Evolutionary conservation across 2,329 filamentous ascomycete species (phyloP).

Genomic region (Pyrenochaeta sp.): DNA sequence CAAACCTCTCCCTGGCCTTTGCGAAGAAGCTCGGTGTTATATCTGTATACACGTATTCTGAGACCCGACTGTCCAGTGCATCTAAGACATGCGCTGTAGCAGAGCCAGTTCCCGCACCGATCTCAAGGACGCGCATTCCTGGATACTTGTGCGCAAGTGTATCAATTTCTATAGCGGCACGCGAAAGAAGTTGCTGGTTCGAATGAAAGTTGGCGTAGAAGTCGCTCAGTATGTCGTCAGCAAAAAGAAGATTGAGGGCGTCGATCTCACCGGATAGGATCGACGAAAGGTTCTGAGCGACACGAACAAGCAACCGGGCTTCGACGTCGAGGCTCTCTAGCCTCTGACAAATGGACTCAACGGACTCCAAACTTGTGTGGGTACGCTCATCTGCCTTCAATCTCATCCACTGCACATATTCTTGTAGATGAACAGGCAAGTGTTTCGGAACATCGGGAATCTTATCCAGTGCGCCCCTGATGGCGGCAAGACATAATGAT

Average conservation of each 20-base stretch:
- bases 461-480: not conserved
- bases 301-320: constrained; percentile 1
- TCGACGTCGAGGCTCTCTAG: constrained; percentile 3
- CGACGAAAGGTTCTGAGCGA: constrained; percentile 2
- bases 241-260: constrained; percentile 5
- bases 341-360: constrained; percentile 6
- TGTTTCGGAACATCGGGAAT: not conserved
- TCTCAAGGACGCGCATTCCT: constrained; percentile 6
- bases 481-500: not conserved
- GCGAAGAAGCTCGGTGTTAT: constrained; percentile 17
- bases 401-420: constrained; percentile 7
- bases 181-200: constrained; percentile 4
- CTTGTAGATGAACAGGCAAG: constrained; percentile 4
- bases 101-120: constrained; percentile 6
- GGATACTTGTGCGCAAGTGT: constrained; percentile 9
- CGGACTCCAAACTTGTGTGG: not conserved
- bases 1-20: constrained; percentile 2
- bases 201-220: constrained; percentile 2
- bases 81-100: not conserved
- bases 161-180: not conserved
- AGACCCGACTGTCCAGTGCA: not conserved
- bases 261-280: constrained; percentile 7
- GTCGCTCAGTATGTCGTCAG: constrained; percentile 9
- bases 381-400: not conserved
- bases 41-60: constrained; percentile 24